Conservation (phyloP, 108 stramenopile genomes). For the Cyclostephanos tholiformis region DNA sequence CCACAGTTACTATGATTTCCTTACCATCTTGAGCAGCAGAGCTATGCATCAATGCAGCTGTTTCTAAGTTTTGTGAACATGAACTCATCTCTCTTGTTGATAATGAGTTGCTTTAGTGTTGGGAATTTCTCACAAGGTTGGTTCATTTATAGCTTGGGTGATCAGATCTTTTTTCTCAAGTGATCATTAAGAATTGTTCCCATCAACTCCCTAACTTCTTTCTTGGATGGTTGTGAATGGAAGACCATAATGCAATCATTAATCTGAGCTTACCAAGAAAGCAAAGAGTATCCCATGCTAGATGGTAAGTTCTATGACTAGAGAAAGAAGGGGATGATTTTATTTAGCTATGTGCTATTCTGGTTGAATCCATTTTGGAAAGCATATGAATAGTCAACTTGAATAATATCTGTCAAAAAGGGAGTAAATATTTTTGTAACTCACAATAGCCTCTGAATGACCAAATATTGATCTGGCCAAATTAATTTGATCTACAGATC, state of each 20-base stretch:
- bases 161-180: slow-evolving; percentile 68
- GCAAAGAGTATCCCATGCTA: slow-evolving; percentile 80
- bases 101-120: slow-evolving; percentile 66
- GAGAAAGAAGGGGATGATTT: slow-evolving; percentile 7
- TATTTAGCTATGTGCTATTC: background rate
- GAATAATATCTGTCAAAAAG: slow-evolving; percentile 46
- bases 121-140: slow-evolving; percentile 77
- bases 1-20: slow-evolving; percentile 69
- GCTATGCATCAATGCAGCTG: slow-evolving; percentile 28
- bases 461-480: too few relatives aligned
- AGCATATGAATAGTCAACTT: slow-evolving; percentile 44
- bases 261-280: slow-evolving; percentile 75
- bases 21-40: slow-evolving; percentile 20
- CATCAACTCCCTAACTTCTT: slow-evolving; percentile 83
- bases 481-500: too few relatives aligned
- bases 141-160: slow-evolving; percentile 76
- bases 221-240: slow-evolving; percentile 67
- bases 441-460: too few relatives aligned
- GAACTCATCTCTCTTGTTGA: slow-evolving; percentile 82
- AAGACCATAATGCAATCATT: slow-evolving; percentile 65
- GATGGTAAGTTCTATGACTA: slow-evolving; percentile 56
- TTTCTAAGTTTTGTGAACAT: slow-evolving; percentile 81
- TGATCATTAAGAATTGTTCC: slow-evolving; percentile 65
- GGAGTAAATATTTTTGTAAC: slow-evolving; percentile 28
- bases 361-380: slow-evolving; percentile 9